Percentiles rank a stretch among this genome's conserved stretches.
These are phyloP conservation scores for Gnetum montanum DNA, from an alignment of 75 land plant species.

Conservation along the genomic window DNA sequence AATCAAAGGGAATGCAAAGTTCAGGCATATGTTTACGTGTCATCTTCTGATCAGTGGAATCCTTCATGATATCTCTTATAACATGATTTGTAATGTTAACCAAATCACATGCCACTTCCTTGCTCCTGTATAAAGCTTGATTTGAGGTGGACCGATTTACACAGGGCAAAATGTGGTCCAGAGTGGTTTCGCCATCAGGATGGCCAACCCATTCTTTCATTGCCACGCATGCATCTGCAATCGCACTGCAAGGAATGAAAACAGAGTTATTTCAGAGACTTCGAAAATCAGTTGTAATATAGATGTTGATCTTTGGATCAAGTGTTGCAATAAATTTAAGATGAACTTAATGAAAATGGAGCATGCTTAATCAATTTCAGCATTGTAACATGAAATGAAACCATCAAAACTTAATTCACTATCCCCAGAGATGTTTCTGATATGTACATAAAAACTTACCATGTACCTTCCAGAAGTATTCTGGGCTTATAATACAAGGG, in stretches of 20 bases:
- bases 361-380: too few relatives aligned
- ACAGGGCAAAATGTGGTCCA: constrained; percentile 68
- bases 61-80: constrained; percentile 36
- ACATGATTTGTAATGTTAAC: constrained; percentile 44
- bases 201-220: constrained; percentile 75
- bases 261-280: neutral
- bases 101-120: constrained; percentile 33
- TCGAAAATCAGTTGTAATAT: too few relatives aligned
- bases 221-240: constrained; percentile 75
- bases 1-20: constrained; percentile 47
- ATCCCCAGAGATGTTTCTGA: neutral
- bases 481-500: too few relatives aligned
- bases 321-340: too few relatives aligned
- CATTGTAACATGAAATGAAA: neutral
- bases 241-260: constrained; percentile 33
- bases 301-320: too few relatives aligned
- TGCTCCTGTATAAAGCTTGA: constrained; percentile 41
- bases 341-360: too few relatives aligned
- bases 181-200: constrained; percentile 56
- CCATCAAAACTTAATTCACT: neutral
- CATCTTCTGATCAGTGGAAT: constrained; percentile 10
- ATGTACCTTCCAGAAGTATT: too few relatives aligned
- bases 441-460: neutral
- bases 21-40: constrained; percentile 47
- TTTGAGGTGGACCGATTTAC: constrained; percentile 55